Conservation (phyloP, 306 rosid genomes). For the Citrullus mucosospermus region DNA sequence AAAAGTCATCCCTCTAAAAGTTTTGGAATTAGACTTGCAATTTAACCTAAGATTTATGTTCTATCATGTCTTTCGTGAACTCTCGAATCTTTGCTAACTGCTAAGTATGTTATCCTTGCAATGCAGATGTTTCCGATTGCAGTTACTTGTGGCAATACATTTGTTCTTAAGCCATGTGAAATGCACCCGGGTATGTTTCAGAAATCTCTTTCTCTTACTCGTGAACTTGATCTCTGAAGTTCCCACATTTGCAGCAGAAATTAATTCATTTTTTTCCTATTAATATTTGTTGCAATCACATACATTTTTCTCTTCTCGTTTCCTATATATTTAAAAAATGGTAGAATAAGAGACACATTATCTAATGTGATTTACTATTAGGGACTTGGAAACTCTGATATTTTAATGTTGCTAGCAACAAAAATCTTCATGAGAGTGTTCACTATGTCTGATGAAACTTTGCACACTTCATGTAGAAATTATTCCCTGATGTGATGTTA, state of each 20-base stretch:
- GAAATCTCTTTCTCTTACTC: neutral
- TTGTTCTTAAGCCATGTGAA: slow-evolving; percentile 64
- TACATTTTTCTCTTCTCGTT: too few species aligned
- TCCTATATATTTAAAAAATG: too few species aligned
- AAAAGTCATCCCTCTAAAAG: neutral
- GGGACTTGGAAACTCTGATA: neutral
- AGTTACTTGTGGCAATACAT: slow-evolving; percentile 66
- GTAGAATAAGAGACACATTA: neutral
- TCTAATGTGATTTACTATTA: neutral
- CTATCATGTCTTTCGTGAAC: neutral
- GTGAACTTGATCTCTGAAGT: neutral
- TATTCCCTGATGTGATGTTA: neutral
- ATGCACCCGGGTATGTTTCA: slow-evolving; percentile 41
- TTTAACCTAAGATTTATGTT: neutral
- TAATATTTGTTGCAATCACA: neutral
- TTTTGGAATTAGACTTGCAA: neutral
- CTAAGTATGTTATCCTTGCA: neutral
- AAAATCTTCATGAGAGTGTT: neutral
- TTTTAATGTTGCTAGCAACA: neutral
- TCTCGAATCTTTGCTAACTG: neutral
- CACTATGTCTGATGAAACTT: neutral
- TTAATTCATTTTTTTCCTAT: neutral
- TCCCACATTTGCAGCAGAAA: neutral
- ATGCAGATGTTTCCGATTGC: slow-evolving; percentile 70
- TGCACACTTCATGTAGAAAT: neutral